These are phyloP conservation scores for Fusarium torreyae DNA, from an alignment of 2,329 filamentous ascomycete genomes.

Conservation along the genomic window DNA sequence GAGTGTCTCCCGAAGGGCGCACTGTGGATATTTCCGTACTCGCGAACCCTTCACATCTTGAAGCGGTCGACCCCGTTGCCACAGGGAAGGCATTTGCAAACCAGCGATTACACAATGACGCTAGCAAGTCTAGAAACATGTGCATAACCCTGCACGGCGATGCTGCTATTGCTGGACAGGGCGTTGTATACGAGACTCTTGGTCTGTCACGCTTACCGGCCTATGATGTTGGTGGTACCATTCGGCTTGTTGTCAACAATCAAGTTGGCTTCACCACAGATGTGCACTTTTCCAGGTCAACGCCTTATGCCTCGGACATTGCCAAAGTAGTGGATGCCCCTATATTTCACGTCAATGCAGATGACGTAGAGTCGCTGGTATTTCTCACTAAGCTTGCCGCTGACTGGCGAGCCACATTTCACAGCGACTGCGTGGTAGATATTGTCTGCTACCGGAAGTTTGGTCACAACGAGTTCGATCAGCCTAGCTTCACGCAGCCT, in stretches of 20 bases:
- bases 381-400: constrained; percentile 96
- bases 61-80: constrained; percentile 97
- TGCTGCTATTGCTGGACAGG: constrained; percentile 95
- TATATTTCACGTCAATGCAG: constrained; percentile 98
- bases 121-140: constrained; percentile 88
- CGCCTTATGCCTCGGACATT: constrained; percentile 98
- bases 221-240: constrained; percentile 96
- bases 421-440: constrained; percentile 96
- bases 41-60: constrained; percentile 96
- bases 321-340: constrained; percentile 98
- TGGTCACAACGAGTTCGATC: constrained; percentile 99
- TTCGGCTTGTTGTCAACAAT: constrained; percentile 98
- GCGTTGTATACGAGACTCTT: constrained; percentile 97
- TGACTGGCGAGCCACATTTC: constrained; percentile 98
- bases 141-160: constrained; percentile 95
- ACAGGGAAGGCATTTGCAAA: constrained; percentile 96
- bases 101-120: constrained; percentile 96
- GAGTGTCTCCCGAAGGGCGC: constrained; percentile 96
- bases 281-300: constrained; percentile 94
- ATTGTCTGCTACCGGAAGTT: constrained; percentile 99
- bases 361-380: constrained; percentile 97
- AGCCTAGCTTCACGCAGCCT: constrained; percentile 98
- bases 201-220: constrained; percentile 94
- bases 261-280: constrained; percentile 99
- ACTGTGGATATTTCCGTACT: constrained; percentile 96